A percentile compares a stretch with the other conserved stretches of the same genome.
These are phyloP conservation scores for Fistulifera pelliculosa DNA, from an alignment of 108 stramenopile species.

Conservation along the genomic window DNA sequence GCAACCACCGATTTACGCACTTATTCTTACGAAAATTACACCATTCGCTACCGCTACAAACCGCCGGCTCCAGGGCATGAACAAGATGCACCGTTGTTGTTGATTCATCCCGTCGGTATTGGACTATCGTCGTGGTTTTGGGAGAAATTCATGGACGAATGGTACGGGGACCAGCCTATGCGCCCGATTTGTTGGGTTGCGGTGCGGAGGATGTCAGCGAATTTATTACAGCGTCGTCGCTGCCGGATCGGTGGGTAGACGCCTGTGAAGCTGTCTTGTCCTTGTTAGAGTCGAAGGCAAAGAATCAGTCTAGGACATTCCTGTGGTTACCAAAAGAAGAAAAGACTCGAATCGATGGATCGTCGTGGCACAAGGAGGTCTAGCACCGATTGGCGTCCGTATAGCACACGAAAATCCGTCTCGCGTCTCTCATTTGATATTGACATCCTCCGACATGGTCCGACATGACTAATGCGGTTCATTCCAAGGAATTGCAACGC, in stretches of 20 bases:
- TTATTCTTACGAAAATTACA: too few species aligned
- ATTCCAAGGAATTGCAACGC: constrained; percentile 28
- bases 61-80: too few species aligned
- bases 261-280: constrained; percentile 34
- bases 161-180: constrained; percentile 30
- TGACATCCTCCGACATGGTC: constrained; percentile 52
- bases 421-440: constrained; percentile 22
- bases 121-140: constrained; percentile 64
- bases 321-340: too few species aligned
- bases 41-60: too few species aligned
- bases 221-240: constrained; percentile 27
- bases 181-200: constrained; percentile 64
- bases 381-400: constrained; percentile 50
- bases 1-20: too few species aligned
- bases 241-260: constrained; percentile 44
- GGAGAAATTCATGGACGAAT: constrained; percentile 25
- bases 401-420: constrained; percentile 47
- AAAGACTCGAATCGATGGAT: too few species aligned
- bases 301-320: background rate
- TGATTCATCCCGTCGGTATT: constrained; percentile 68
- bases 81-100: constrained; percentile 17
- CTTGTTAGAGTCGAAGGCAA: background rate
- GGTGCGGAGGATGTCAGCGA: constrained; percentile 42
- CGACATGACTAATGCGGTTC: constrained; percentile 46
- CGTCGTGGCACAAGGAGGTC: constrained; percentile 55